A percentile compares a stretch with the other conserved stretches of the same genome.
These are phyloP conservation scores for Trametes pubescens DNA, from an alignment of 1,284 basidiomycete species.

Conservation along the genomic window DNA sequence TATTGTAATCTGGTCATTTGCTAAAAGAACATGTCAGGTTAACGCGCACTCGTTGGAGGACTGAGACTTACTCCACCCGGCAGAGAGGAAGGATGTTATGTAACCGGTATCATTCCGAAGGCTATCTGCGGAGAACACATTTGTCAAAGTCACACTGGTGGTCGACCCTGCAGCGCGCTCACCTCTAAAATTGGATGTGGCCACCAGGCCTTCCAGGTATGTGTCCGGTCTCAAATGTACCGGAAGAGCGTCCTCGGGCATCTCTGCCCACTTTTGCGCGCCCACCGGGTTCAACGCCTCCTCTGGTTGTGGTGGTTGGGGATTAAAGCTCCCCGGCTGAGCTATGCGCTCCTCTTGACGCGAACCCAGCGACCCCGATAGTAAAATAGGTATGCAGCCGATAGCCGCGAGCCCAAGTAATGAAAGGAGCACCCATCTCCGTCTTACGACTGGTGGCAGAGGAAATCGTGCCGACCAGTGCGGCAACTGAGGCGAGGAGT, in stretches of 20 bases:
- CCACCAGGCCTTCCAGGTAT: constrained; percentile 10
- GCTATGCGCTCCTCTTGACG: background rate
- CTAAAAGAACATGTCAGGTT: constrained; percentile 42
- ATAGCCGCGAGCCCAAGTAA: constrained; percentile 3
- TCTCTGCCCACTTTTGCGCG: background rate
- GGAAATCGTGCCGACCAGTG: constrained; percentile 4
- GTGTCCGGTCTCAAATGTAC: constrained; percentile 19
- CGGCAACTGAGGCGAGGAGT: background rate
- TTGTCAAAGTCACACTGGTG: background rate
- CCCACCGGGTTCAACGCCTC: background rate
- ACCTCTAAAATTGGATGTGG: constrained; percentile 24
- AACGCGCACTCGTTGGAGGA: background rate
- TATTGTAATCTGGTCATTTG: constrained; percentile 72
- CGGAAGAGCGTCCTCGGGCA: constrained; percentile 15
- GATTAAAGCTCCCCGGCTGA: background rate
- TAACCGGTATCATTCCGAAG: constrained; percentile 62
- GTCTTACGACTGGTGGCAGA: constrained; percentile 8
- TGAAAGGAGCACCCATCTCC: constrained; percentile 12
- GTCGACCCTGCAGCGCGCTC: background rate
- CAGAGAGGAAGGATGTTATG: constrained; percentile 69
- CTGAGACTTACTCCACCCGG: constrained; percentile 66
- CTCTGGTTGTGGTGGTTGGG: background rate
- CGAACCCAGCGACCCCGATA: background rate
- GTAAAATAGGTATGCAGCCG: constrained; percentile 15
- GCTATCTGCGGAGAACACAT: constrained; percentile 47